These are phyloP conservation scores for Mucor saturninus DNA, from an alignment of 371 early-diverging fungal species.

Conservation along the genomic window DNA sequence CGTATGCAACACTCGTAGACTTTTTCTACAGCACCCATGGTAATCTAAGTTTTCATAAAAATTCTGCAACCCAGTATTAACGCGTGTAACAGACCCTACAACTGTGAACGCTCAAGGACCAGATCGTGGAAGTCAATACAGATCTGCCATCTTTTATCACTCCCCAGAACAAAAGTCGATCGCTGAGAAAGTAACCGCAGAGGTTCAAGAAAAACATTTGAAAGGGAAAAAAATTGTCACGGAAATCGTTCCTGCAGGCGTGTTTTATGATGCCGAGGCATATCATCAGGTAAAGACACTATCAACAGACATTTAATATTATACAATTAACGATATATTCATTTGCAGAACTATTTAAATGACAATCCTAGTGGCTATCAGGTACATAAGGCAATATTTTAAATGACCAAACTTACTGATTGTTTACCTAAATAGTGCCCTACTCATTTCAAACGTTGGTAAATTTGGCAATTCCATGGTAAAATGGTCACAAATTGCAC, in stretches of 20 bases:
- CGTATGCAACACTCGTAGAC: conserved; percentile 73
- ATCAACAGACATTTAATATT: background rate
- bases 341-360: conserved; percentile 36
- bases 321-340: background rate
- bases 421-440: conserved; percentile 24
- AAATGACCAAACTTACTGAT: background rate
- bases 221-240: conserved; percentile 71
- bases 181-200: conserved; percentile 71
- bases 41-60: conserved; percentile 34
- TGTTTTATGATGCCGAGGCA: conserved; percentile 88
- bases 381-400: conserved; percentile 20
- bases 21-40: conserved; percentile 89
- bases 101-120: conserved; percentile 46
- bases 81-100: conserved; percentile 38
- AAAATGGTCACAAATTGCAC: conserved; percentile 7
- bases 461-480: background rate
- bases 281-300: conserved; percentile 74
- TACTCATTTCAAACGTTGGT: conserved; percentile 39
- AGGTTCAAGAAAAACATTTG: conserved; percentile 63
- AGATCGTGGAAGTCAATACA: conserved; percentile 50
- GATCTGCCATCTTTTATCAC: conserved; percentile 87
- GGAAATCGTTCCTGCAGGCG: conserved; percentile 69
- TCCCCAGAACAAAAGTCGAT: conserved; percentile 68
- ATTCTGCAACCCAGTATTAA: background rate
- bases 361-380: conserved; percentile 51